A percentile compares a stretch with the other conserved stretches of the same genome.
Conservation (phyloP, 495 filamentous ascomycete species). For the Talaromyces ruber region DNA sequence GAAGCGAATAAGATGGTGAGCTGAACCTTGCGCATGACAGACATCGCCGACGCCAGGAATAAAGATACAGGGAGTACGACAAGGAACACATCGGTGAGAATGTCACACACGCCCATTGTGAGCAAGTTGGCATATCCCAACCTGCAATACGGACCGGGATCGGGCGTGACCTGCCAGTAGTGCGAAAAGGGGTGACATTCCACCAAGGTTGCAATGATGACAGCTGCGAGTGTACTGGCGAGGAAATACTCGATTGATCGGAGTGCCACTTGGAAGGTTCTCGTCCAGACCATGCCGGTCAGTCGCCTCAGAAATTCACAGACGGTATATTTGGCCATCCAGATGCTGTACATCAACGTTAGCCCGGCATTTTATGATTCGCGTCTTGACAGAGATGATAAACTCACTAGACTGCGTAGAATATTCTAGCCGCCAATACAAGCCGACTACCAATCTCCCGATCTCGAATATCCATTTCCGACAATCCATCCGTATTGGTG, state of each 20-base stretch:
- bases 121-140: slow-evolving; percentile 77
- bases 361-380: neutral
- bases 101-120: slow-evolving; percentile 78
- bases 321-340: slow-evolving; percentile 85
- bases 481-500: slow-evolving; percentile 30
- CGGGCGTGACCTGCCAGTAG: slow-evolving; percentile 89
- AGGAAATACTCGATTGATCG: slow-evolving; percentile 67
- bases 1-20: slow-evolving; percentile 72
- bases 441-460: slow-evolving; percentile 43
- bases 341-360: slow-evolving; percentile 50
- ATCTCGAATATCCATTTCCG: slow-evolving; percentile 28
- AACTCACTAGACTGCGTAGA: slow-evolving; percentile 50
- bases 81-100: slow-evolving; percentile 80
- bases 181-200: slow-evolving; percentile 80
- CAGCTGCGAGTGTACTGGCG: slow-evolving; percentile 63
- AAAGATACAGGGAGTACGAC: slow-evolving; percentile 84
- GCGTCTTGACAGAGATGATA: neutral
- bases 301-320: slow-evolving; percentile 85
- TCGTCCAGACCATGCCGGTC: slow-evolving; percentile 56
- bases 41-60: slow-evolving; percentile 65
- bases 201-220: slow-evolving; percentile 68
- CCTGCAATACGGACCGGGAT: slow-evolving; percentile 78
- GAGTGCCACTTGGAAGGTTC: slow-evolving; percentile 58
- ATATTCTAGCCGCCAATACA: slow-evolving; percentile 44
- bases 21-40: slow-evolving; percentile 51